Conservation (phyloP, 2,329 filamentous ascomycete species). For the Didymosphaeria variabile region DNA sequence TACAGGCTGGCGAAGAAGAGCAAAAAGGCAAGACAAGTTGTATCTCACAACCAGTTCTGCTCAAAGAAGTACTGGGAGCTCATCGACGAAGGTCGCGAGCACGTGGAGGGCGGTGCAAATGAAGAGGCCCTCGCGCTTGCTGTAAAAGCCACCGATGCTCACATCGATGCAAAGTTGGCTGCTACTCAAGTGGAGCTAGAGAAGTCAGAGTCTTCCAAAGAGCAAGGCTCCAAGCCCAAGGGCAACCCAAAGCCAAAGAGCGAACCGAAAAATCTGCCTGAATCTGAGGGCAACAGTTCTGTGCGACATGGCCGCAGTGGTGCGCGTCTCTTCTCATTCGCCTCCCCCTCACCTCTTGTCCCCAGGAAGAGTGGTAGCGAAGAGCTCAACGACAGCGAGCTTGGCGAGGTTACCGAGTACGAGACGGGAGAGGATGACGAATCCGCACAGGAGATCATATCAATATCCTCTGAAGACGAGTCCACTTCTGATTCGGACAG, state of each 20-base stretch:
- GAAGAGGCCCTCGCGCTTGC: slow-evolving; percentile 29
- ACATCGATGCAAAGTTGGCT: slow-evolving; percentile 27
- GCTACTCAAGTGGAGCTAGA: slow-evolving; percentile 6
- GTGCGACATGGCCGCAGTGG: slow-evolving; percentile 7
- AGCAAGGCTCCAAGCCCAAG: background rate
- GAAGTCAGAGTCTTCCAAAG: slow-evolving; percentile 4
- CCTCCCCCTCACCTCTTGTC: background rate
- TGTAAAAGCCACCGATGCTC: slow-evolving; percentile 26
- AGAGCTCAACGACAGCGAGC: slow-evolving; percentile 12
- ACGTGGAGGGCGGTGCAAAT: background rate
- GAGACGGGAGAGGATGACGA: background rate
- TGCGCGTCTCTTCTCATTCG: background rate
- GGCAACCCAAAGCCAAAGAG: background rate
- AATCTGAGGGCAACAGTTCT: background rate
- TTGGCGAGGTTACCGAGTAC: background rate
- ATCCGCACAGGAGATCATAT: background rate
- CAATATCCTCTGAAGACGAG: slow-evolving; percentile 14
- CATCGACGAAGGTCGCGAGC: slow-evolving; percentile 19
- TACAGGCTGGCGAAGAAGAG: slow-evolving; percentile 21
- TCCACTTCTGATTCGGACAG: slow-evolving; percentile 16
- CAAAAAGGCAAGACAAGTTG: background rate
- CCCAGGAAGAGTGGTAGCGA: slow-evolving; percentile 6
- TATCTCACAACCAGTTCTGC: slow-evolving; percentile 35
- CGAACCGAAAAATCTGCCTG: background rate
- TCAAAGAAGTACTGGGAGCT: slow-evolving; percentile 30